Conservation (phyloP, 2,329 filamentous ascomycete species). For the Leptosphaerulina australis region DNA sequence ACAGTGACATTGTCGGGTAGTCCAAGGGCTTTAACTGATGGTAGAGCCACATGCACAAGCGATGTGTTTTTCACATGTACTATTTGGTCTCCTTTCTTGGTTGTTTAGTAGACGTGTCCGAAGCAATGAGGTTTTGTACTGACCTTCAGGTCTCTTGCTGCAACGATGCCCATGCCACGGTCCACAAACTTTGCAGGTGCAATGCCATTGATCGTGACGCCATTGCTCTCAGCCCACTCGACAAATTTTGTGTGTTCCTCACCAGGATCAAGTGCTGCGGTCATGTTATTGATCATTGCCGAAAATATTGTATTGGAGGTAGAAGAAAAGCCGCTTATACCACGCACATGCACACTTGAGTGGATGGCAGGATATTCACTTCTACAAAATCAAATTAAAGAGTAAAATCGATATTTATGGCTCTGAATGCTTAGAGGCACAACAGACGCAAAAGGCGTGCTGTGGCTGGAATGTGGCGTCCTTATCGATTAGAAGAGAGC, state of each 20-base stretch:
- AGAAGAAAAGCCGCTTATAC: background rate
- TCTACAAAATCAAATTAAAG: background rate
- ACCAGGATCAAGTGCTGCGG: conserved; percentile 41
- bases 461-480: conserved; percentile 31
- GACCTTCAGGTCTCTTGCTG: conserved; percentile 70
- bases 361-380: background rate
- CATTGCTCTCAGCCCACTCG: conserved; percentile 69
- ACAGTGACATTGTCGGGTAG: conserved; percentile 64
- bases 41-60: conserved; percentile 68
- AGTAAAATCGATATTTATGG: background rate
- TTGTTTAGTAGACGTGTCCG: conserved; percentile 22
- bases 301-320: too few relatives aligned
- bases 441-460: conserved; percentile 13
- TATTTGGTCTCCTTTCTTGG: conserved; percentile 64
- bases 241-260: conserved; percentile 63
- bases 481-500: conserved; percentile 26
- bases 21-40: conserved; percentile 55
- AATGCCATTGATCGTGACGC: conserved; percentile 71
- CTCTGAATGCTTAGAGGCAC: conserved; percentile 5
- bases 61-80: conserved; percentile 67
- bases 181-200: conserved; percentile 70
- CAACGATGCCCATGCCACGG: conserved; percentile 78
- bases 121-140: conserved; percentile 16
- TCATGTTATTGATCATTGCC: conserved; percentile 31
- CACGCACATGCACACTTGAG: background rate